Percentiles rank a stretch among this genome's conserved stretches.
These are phyloP conservation scores for Saturnispora serradocipensis DNA, from an alignment of 805 yeast genomes.

Conservation along the genomic window DNA sequence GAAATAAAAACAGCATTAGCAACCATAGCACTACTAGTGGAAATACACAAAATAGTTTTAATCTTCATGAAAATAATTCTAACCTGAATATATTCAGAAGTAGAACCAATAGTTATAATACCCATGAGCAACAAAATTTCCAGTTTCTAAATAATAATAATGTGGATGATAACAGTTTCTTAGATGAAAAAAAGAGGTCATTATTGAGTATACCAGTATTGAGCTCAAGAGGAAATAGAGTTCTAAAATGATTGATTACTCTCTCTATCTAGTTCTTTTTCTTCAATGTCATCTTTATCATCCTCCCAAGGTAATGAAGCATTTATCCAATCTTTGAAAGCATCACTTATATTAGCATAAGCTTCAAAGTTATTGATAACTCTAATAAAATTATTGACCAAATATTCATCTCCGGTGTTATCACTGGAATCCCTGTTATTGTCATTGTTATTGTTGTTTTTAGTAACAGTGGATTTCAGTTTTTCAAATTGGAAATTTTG, in stretches of 20 bases:
- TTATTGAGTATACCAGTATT: constrained; percentile 27
- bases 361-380: constrained; percentile 29
- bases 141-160: background rate
- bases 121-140: background rate
- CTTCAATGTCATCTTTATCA: background rate
- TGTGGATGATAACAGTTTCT: background rate
- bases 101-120: background rate
- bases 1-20: constrained; percentile 7
- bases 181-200: constrained; percentile 16
- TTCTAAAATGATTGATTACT: constrained; percentile 1
- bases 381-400: constrained; percentile 26
- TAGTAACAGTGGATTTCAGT: constrained; percentile 1
- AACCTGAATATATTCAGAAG: background rate
- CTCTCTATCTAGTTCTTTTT: background rate
- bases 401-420: constrained; percentile 15
- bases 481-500: constrained; percentile 28
- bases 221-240: constrained; percentile 19
- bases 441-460: background rate
- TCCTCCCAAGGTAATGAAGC: constrained; percentile 9
- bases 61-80: background rate
- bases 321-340: constrained; percentile 29
- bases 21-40: background rate
- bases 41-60: background rate
- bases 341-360: constrained; percentile 27
- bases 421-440: background rate